Percentiles rank a stretch among this genome's conserved stretches.
phyloP scores from a whole-genome alignment of 1,284 basidiomycete genomes.

The Cerioporus squamosus region DNA sequence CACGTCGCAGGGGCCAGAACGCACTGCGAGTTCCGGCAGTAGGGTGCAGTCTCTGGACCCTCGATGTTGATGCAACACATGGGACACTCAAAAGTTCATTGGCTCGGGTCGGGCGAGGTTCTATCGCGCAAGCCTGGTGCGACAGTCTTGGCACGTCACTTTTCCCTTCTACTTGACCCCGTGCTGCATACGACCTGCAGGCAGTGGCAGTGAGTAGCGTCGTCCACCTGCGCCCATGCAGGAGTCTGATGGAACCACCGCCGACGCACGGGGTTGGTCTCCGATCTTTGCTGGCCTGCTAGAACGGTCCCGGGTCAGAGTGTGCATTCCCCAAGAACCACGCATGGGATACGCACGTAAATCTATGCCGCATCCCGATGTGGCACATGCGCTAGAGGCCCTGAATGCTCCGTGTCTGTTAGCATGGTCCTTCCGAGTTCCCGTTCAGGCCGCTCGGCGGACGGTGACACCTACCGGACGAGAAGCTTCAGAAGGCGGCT shows the following conservation, averaged over 20 bases:
- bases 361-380: neutral
- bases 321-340: conserved; percentile 5
- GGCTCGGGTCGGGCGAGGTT: neutral
- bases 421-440: no score
- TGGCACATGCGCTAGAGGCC: neutral
- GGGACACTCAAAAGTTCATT: neutral
- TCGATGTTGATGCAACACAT: conserved; percentile 9
- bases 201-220: no score
- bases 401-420: neutral
- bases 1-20: conserved; percentile 5
- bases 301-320: conserved; percentile 6
- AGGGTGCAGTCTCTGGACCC: neutral
- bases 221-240: neutral
- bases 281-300: neutral
- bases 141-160: no score
- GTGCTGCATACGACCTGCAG: neutral
- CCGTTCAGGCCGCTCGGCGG: no score
- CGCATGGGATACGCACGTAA: conserved; percentile 14
- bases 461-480: conserved; percentile 7
- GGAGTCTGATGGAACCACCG: neutral
- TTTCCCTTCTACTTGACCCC: neutral
- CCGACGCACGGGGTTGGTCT: neutral
- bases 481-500: conserved; percentile 10
- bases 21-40: neutral
- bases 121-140: neutral